phyloP scores from a whole-genome alignment of 139 green algal genomes.

The Coccomyxa sp. region DNA sequence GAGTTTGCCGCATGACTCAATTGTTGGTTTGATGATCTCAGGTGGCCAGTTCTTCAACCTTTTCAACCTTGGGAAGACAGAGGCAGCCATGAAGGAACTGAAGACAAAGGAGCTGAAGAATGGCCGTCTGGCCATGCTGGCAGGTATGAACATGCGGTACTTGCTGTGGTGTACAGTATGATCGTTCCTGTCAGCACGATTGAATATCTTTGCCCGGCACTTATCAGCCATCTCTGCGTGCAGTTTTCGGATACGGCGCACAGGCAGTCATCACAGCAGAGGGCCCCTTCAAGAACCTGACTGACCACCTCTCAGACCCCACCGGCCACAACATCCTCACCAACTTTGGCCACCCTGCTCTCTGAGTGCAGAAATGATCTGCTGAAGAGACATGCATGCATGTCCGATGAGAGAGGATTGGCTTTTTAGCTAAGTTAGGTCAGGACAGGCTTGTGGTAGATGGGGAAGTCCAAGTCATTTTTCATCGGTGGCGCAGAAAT shows the following conservation, averaged over 20 bases:
- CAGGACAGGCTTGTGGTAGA: no score
- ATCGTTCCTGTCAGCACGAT: neutral
- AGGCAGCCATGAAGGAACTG: conserved; percentile 72
- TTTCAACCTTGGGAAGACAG: conserved; percentile 77
- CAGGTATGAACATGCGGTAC: neutral
- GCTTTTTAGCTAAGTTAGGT: no score
- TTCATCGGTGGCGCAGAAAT: no score
- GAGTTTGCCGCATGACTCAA: neutral
- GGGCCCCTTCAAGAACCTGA: conserved; percentile 87
- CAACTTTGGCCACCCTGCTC: conserved; percentile 63
- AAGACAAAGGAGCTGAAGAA: conserved; percentile 98
- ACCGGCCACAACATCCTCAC: conserved; percentile 85
- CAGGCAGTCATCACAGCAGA: conserved; percentile 81
- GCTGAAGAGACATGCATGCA: no score
- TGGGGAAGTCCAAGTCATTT: no score
- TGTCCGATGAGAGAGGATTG: no score
- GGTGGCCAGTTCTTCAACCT: conserved; percentile 97
- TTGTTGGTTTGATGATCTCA: conserved; percentile 14
- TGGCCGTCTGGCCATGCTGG: conserved; percentile 68
- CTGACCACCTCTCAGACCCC: conserved; percentile 85
- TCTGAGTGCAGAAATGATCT: neutral
- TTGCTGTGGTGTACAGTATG: no score
- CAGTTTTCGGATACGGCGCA: conserved; percentile 41
- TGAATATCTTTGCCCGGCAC: no score
- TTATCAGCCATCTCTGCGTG: neutral